Conservation (phyloP, 1,139 yeast species). For the Casaregolazyma suthepensis region DNA sequence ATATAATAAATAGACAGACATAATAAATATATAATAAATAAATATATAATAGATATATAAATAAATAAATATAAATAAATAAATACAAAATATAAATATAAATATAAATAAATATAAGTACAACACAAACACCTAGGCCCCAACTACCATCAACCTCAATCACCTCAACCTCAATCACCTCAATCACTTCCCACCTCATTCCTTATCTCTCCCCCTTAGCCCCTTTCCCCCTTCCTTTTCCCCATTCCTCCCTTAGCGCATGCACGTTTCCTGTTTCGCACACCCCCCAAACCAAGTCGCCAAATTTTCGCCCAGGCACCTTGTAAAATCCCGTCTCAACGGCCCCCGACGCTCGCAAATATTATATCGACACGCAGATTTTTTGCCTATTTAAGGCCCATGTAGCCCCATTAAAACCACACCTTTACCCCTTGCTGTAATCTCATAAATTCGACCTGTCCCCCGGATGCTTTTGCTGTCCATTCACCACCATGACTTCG, state of each 20-base stretch:
- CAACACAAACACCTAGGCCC: too few relatives aligned
- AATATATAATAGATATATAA: too few relatives aligned
- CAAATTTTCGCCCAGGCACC: background rate
- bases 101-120: too few relatives aligned
- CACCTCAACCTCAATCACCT: background rate
- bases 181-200: background rate
- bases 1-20: too few relatives aligned
- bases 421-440: background rate
- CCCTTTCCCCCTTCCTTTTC: background rate
- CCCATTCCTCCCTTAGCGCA: background rate
- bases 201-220: too few relatives aligned
- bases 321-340: background rate
- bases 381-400: background rate
- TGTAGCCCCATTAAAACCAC: background rate
- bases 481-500: background rate
- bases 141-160: too few relatives aligned
- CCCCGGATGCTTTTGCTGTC: background rate
- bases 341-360: background rate
- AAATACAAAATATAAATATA: too few relatives aligned
- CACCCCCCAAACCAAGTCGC: background rate
- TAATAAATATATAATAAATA: too few relatives aligned
- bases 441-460: background rate
- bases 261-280: background rate
- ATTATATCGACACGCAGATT: background rate
- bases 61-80: too few relatives aligned